Evolutionary conservation across 495 filamentous ascomycete genomes (phyloP), one percentile per base, ranked within the genome.

Genomic region (Sphaerosporella brunnea): DNA sequence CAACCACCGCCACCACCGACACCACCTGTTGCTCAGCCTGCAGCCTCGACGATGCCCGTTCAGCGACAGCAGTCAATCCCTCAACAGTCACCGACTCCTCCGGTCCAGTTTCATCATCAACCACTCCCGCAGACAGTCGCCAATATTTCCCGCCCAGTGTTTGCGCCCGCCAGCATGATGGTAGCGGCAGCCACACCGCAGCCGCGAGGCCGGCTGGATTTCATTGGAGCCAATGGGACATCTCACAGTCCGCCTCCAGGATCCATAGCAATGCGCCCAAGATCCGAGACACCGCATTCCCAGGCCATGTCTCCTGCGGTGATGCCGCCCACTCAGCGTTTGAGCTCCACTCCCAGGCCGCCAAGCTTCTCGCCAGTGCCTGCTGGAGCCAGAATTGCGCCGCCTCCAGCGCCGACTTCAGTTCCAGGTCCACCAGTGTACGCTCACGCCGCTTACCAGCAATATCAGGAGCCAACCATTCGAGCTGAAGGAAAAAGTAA

Each of bases 401-500:
- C 53, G n/a, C 55, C 53, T 24, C 54, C 64, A 21, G 48, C 43
- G 23, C 45, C 42, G 2, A 2, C 20, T 21, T 23, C 24, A 11
- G 7, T 9, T 0, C 19, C 21, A 23, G 36, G 36, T 42, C 37
- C 23, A 35, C 23, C 43, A 50, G 34, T 58, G n/a, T n/a, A n/a
- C n/a, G n/a, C n/a, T n/a, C n/a, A n/a, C n/a, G n/a, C 60, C 49
- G 32, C 53, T 23, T 26, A 51, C 23, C 2, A 49, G 60, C 64
- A 59, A 50, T 42, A 49, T 37, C 44, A 59, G 16, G 56, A 59
- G 42, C 51, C 60, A 32, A 53, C 48, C 16, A 53, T 51, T 62
- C 49, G 53, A 54, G 32, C 70, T 55, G 55, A 62, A 47, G 59
- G 63, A 55, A 47, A 58, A 44, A 50, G 59, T 52, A n/a, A n/a